Conservation (phyloP, 306 rosid genomes). For the Canavalia gladiata region DNA sequence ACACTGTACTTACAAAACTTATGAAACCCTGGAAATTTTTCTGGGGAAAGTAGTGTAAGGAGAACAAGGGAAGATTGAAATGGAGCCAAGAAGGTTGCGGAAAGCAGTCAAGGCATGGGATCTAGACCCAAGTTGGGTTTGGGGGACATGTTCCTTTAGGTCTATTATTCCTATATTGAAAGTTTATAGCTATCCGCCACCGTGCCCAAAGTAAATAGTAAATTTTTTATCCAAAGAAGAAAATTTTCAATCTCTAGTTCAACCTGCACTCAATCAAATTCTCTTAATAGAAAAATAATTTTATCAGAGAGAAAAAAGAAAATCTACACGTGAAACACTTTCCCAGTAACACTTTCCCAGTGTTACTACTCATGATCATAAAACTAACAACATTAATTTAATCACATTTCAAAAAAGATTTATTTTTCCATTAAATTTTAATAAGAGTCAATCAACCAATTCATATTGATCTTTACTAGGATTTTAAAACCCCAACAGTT, state of each 20-base stretch:
- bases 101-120: no score
- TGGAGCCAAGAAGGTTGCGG: no score
- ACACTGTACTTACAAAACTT: no score
- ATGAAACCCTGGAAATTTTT: no score
- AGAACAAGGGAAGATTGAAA: no score
- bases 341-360: neutral
- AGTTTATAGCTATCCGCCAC: neutral
- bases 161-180: neutral
- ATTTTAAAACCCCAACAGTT: neutral
- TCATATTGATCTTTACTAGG: neutral
- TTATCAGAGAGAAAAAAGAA: neutral
- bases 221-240: neutral
- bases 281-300: neutral
- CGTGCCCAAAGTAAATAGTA: neutral
- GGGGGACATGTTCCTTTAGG: neutral
- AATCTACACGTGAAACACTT: neutral
- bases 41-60: no score
- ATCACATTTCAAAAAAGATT: neutral
- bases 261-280: neutral
- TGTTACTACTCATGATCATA: neutral
- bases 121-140: no score
- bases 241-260: neutral
- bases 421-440: neutral
- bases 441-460: neutral
- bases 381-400: neutral